Conservation (phyloP, 2,329 filamentous ascomycete species). For the Ramularia endophylla region DNA sequence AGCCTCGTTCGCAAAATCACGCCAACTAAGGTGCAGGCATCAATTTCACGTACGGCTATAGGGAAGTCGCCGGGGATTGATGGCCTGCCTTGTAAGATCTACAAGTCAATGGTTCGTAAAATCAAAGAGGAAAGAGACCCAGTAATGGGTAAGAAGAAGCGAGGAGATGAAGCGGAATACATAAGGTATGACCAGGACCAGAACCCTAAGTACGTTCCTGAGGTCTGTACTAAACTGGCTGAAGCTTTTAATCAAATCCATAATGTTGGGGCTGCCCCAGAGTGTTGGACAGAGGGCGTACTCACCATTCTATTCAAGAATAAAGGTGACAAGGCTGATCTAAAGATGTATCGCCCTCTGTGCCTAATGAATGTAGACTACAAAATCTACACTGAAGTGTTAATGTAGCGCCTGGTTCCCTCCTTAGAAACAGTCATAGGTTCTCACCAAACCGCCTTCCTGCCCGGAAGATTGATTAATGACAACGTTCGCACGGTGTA, state of each 20-base stretch:
- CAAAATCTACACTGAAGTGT: constrained; percentile 1
- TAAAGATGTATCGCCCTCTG: constrained; percentile 2
- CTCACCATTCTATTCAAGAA: constrained; percentile 2
- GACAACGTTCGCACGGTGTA: not conserved
- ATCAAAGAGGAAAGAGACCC: too few relatives aligned
- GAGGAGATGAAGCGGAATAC: too few relatives aligned
- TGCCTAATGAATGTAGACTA: constrained; percentile 3
- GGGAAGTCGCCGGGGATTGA: constrained; percentile 3
- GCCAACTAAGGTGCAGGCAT: not conserved
- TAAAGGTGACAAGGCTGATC: not conserved
- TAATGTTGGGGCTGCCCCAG: not conserved
- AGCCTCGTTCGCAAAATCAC: too few relatives aligned
- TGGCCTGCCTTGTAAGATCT: constrained; percentile 3
- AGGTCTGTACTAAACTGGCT: not conserved
- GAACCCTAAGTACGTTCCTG: not conserved
- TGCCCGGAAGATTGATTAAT: not conserved
- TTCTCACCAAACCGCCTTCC: not conserved
- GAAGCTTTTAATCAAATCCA: not conserved
- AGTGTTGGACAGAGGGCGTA: not conserved
- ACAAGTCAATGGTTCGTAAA: not conserved
- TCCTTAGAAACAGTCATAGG: not conserved
- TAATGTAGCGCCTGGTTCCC: not conserved
- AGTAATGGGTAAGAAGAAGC: too few relatives aligned
- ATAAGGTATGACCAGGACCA: not conserved
- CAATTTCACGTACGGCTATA: not conserved